These are phyloP conservation scores for Acacia melanoxylon DNA, from an alignment of 306 rosid genomes.

Conservation along the genomic window DNA sequence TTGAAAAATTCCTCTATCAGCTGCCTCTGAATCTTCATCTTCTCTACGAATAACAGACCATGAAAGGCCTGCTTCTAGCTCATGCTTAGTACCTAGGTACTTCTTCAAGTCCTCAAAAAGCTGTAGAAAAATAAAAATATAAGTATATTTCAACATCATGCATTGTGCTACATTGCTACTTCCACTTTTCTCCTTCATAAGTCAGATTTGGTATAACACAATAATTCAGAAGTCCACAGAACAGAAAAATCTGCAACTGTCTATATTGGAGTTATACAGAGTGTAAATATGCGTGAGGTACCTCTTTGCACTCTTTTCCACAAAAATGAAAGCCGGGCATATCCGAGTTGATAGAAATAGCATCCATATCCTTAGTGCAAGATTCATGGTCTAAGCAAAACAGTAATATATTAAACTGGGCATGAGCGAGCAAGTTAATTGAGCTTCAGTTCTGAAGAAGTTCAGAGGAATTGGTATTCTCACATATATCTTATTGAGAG, in stretches of 20 bases:
- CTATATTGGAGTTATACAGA: background rate
- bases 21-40: conserved; percentile 69
- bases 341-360: conserved; percentile 40
- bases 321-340: conserved; percentile 50
- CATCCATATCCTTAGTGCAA: conserved; percentile 57
- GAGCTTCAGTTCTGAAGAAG: background rate
- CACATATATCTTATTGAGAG: no score
- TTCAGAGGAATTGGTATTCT: no score
- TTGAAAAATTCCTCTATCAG: conserved; percentile 66
- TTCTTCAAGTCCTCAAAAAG: conserved; percentile 87
- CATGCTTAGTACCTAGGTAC: conserved; percentile 81
- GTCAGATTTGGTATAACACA: background rate
- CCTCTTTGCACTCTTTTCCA: conserved; percentile 92
- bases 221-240: background rate
- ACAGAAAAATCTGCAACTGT: background rate
- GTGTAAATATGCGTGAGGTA: conserved; percentile 27
- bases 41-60: conserved; percentile 87
- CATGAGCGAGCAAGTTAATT: background rate
- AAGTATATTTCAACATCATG: background rate
- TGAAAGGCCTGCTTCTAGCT: conserved; percentile 88
- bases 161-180: background rate
- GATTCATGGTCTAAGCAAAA: conserved; percentile 55
- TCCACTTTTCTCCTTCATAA: background rate
- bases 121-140: conserved; percentile 45
- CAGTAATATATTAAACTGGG: background rate